phyloP scores from a whole-genome alignment of 192 early-diverging fungal species.

The Chytriomyces sp. region DNA sequence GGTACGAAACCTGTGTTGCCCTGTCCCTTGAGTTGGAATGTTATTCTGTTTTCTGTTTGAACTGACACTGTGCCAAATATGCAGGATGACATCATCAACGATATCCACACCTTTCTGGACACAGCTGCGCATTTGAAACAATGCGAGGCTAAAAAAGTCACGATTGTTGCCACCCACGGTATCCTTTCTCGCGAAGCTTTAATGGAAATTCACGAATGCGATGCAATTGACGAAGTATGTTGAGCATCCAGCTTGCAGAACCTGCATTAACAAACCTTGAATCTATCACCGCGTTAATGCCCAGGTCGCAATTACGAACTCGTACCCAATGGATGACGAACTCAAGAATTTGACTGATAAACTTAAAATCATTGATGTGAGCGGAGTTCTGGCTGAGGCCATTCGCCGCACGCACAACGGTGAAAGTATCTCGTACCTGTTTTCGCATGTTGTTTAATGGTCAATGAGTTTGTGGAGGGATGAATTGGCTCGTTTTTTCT shows the following conservation, averaged over 20 bases:
- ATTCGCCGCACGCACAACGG: slow-evolving; percentile 93
- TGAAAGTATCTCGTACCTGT: slow-evolving; percentile 91
- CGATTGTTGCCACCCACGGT: slow-evolving; percentile 93
- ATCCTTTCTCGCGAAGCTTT: slow-evolving; percentile 89
- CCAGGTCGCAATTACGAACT: slow-evolving; percentile 85
- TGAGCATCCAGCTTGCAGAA: slow-evolving; percentile 25
- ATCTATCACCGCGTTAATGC: not conserved
- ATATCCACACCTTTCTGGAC: slow-evolving; percentile 86
- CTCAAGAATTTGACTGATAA: slow-evolving; percentile 75
- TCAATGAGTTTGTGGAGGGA: not conserved
- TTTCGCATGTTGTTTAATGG: slow-evolving; percentile 48
- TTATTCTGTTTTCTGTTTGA: not conserved
- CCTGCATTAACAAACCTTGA: not conserved
- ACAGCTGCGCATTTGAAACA: slow-evolving; percentile 88
- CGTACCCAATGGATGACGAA: slow-evolving; percentile 79
- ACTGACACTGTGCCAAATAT: not conserved
- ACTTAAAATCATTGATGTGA: slow-evolving; percentile 85
- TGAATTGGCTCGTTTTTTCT: not conserved
- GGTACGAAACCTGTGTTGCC: slow-evolving; percentile 26
- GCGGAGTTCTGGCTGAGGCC: slow-evolving; percentile 90
- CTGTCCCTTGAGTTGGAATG: not conserved
- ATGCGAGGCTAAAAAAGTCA: slow-evolving; percentile 83
- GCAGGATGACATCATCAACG: slow-evolving; percentile 93
- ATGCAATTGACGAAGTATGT: slow-evolving; percentile 73
- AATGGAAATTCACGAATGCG: slow-evolving; percentile 80